Percentiles rank a stretch among this genome's conserved stretches.
phyloP scores from a whole-genome alignment of 192 early-diverging fungal species.

The Backusella westeae region DNA sequence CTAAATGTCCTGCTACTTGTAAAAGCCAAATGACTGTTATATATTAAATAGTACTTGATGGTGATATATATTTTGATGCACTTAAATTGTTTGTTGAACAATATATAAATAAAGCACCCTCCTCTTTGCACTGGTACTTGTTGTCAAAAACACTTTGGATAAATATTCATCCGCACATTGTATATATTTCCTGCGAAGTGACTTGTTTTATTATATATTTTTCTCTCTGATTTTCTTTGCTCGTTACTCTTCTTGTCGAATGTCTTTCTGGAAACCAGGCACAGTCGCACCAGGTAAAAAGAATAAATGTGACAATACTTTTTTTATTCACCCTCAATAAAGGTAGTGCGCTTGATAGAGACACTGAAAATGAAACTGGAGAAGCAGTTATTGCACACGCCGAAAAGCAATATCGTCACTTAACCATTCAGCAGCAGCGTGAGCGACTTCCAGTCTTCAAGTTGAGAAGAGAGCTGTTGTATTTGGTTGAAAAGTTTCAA shows the following conservation, averaged over 20 bases:
- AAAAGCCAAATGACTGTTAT: neutral
- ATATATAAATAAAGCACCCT: neutral
- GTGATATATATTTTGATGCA: no score
- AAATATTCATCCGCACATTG: neutral
- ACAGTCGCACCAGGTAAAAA: constrained; percentile 52
- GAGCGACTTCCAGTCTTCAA: constrained; percentile 87
- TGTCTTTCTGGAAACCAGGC: constrained; percentile 65
- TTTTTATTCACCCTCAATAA: neutral
- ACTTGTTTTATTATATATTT: neutral
- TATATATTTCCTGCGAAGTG: neutral
- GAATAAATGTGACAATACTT: neutral
- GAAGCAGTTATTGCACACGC: constrained; percentile 45
- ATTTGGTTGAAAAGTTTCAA: constrained; percentile 64
- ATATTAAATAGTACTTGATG: no score
- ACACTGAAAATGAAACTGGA: constrained; percentile 56
- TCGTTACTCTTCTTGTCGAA: neutral
- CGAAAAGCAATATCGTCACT: constrained; percentile 53
- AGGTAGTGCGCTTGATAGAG: constrained; percentile 65
- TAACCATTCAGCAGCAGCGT: constrained; percentile 75
- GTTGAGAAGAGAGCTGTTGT: constrained; percentile 62
- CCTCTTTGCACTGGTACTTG: neutral
- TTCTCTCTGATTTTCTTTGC: neutral
- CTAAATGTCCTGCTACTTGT: neutral
- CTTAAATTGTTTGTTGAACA: no score
- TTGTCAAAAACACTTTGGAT: neutral